These are phyloP conservation scores for Mycena maculata DNA, from an alignment of 768 basidiomycete species.

Conservation along the genomic window DNA sequence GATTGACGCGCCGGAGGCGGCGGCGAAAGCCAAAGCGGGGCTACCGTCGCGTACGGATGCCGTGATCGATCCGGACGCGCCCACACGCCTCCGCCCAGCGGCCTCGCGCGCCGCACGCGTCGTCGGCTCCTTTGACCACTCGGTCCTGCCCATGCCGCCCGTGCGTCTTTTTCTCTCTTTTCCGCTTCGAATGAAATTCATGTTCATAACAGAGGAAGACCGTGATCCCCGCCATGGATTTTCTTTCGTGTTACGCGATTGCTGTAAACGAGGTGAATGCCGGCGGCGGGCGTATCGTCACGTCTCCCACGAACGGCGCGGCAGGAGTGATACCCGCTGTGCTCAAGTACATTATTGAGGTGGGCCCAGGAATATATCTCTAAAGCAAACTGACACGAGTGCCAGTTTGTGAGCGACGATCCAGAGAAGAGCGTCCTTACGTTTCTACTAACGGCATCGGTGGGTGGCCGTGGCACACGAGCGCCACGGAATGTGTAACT, in stretches of 20 bases:
- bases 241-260: conserved; percentile 93
- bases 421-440: conserved; percentile 89
- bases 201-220: conserved; percentile 71
- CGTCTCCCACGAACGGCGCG: conserved; percentile 93
- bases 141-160: conserved; percentile 83
- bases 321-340: conserved; percentile 94
- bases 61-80: conserved; percentile 30
- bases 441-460: conserved; percentile 90
- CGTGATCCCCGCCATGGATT: conserved; percentile 93
- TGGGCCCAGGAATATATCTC: conserved; percentile 39
- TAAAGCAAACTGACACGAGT: conserved; percentile 10
- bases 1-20: conserved; percentile 33
- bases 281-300: conserved; percentile 92
- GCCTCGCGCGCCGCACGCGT: conserved; percentile 56
- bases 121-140: conserved; percentile 83
- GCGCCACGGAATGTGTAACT: neutral
- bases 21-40: conserved; percentile 6
- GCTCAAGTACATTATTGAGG: conserved; percentile 90
- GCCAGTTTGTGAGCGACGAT: conserved; percentile 89
- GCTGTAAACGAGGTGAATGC: conserved; percentile 97
- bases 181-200: conserved; percentile 3
- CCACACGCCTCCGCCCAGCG: conserved; percentile 27
- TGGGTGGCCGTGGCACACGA: conserved; percentile 24
- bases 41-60: conserved; percentile 34
- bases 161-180: conserved; percentile 54